Evolutionary conservation across 306 rosid genomes (phyloP), one percentile per base, ranked within the genome.

Genomic region (Sphenostylis stenocarpa): DNA sequence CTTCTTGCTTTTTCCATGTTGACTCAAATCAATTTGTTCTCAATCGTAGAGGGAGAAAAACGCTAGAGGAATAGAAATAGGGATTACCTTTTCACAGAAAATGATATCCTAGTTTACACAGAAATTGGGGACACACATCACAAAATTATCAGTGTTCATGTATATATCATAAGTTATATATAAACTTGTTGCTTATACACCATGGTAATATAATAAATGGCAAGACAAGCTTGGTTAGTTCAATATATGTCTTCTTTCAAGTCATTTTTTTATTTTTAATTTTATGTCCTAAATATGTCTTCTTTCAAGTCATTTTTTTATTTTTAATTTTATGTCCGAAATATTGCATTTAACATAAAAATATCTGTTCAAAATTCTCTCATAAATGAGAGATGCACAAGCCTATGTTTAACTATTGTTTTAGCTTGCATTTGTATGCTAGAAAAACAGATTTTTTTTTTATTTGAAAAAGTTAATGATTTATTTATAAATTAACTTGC

Each of bases 1-100:
- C 1, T 86, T 90, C 82, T 72, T 83, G 85, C 92, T 90, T 57
- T 90, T 90, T 67, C 98, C 97, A 75, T 90, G 92, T 84, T 94
- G 85, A 89, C 33, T 70, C 68, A 20, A 10, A 4, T 36, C 75
- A 49, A 23, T 47, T 66, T 38, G 8, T 53, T 38, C 56, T 67
- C 33, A 47, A 51, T 31, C 23, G 21, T 82, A 72, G 63, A 34
- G 69, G 33, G 19, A 65, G 23, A 63, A 7, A 63, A 10, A 33
- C n/a, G 66, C 14, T 61, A 61, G 67, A 29, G 68, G 68, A 62
- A 34, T 62, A 62, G 68, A 36, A 23, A 60, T 82, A 72, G 56
- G 38, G 65, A 75, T 41, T 41, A 1, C 58, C 23, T 47, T 75
- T 57, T 33, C 58, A 58, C 57, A 74, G 26, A 78, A 55, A 41